Conservation (phyloP, 2,329 filamentous ascomycete genomes). For the Nectriaceae sp. region DNA sequence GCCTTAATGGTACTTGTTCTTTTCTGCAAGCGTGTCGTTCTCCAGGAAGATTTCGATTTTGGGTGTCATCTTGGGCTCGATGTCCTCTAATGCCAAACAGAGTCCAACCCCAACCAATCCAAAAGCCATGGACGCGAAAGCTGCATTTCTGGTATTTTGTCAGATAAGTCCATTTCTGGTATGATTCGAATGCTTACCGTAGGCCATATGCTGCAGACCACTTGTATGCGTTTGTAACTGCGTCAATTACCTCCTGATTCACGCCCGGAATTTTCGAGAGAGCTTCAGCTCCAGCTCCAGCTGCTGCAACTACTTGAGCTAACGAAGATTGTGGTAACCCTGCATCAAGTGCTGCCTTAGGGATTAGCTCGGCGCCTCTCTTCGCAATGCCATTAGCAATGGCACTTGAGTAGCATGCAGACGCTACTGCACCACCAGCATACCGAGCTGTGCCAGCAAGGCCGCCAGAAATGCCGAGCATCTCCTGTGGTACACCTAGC, state of each 20-base stretch:
- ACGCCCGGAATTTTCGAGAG: not conserved
- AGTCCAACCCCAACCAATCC: not conserved
- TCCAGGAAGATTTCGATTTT: not conserved
- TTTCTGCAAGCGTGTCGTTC: not conserved
- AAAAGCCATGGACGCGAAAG: not conserved
- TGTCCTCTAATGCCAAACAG: not conserved
- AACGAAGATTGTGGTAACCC: not conserved
- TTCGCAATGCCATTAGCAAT: not conserved
- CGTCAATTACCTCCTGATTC: not conserved
- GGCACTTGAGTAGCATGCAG: not conserved
- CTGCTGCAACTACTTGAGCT: not conserved
- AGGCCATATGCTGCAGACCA: not conserved
- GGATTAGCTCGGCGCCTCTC: not conserved
- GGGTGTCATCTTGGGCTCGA: not conserved
- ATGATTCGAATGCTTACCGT: not conserved
- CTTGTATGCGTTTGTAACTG: not conserved
- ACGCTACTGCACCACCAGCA: not conserved
- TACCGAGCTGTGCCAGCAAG: not conserved
- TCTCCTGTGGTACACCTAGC: not conserved
- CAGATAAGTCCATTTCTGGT: not conserved
- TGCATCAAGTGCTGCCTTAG: not conserved
- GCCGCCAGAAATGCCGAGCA: not conserved
- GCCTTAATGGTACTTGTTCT: not conserved
- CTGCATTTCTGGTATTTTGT: not conserved
- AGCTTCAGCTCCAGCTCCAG: not conserved